Evolutionary conservation across 169 alveolate genomes (phyloP).

Genomic region (Eimeria maxima): DNA sequence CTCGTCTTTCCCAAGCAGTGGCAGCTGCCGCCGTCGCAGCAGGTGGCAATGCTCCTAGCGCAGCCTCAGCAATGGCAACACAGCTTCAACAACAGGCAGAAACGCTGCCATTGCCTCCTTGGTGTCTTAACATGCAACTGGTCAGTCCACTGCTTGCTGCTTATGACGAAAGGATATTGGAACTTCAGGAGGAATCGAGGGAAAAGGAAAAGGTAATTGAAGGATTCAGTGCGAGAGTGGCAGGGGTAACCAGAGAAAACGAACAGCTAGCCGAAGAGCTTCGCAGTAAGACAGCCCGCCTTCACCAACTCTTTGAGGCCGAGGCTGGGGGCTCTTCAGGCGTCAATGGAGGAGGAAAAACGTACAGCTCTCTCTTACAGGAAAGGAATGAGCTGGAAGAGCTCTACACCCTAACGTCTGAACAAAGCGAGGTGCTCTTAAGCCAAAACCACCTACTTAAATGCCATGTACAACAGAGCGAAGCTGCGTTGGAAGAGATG

Average conservation of each 20-base stretch:
- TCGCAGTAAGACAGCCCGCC: constrained; percentile 78
- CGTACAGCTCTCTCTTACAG: constrained; percentile 11
- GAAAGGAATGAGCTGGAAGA: constrained; percentile 83
- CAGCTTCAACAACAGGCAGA: constrained; percentile 69
- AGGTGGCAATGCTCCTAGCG: constrained; percentile 2
- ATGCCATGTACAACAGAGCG: constrained; percentile 77
- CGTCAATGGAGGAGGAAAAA: constrained; percentile 17
- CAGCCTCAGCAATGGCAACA: constrained; percentile 34
- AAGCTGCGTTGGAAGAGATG: constrained; percentile 63
- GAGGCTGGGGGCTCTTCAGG: constrained; percentile 45
- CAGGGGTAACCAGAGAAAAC: constrained; percentile 79
- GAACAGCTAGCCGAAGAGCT: constrained; percentile 78
- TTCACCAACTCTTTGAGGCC: constrained; percentile 71
- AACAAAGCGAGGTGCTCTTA: constrained; percentile 81
- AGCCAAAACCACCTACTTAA: constrained; percentile 80
- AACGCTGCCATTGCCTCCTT: constrained; percentile 81
- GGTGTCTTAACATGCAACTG: constrained; percentile 83
- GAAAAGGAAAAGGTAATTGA: constrained; percentile 65
- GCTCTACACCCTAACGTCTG: constrained; percentile 67
- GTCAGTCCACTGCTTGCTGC: constrained; percentile 83
- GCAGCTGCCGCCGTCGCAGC: constrained; percentile 67
- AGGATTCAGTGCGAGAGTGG: constrained; percentile 57
- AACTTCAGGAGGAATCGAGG: constrained; percentile 69
- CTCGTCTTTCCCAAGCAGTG: constrained; percentile 62
- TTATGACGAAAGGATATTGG: constrained; percentile 81